Base-by-base conservation (phyloP, 495 filamentous ascomycete genomes). In the Evernia prunastri region DNA sequence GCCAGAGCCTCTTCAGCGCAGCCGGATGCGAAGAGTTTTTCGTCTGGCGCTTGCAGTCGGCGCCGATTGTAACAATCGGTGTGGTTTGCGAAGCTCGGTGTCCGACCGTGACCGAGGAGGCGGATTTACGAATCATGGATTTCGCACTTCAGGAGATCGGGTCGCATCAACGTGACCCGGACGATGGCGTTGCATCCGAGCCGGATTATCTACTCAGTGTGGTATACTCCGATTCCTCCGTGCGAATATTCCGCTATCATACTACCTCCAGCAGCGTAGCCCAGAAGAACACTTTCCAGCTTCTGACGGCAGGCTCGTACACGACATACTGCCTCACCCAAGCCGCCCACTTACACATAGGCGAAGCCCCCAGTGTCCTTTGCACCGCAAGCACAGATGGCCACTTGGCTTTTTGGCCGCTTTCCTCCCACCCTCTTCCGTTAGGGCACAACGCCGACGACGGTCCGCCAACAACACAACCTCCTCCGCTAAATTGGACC, bases 21-120 rank as follows among this genome's bases (percentile, higher is more conserved):
- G 91, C 85, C 17, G 94, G 90, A 0, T 86, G 83, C 62, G 93
- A 96, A 68, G 95, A 97, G 69, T 87, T 97, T 65, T 93, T 84
- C 62, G 82, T 93, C 33, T 98, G 93, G 92, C 79, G 82, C 39
- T 70, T 96, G 15, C 73, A 76, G 2, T 68, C 61, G 2, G 72
- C 92, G 15, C 80, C 82, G 53, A 66, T 74, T 40, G 72, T 84
- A 63, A 77, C 85, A 63, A 56, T 87, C 49, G 79, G 86, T 37
- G 83, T 87, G 5, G 77, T 86, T 6, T 83, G 86, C 65, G 84
- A 90, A 68, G 85, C 84, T 0, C 73, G 77, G 13, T 87, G 84
- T 68, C 81, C 82, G 0, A 82, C 84, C 27, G 76, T 80, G 17
- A 84, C 82, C 4, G 76, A 79, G 0, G 79, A 83, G 11, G 81